phyloP scores from a whole-genome alignment of 257 asterid species.

The Solanum microdontum region DNA sequence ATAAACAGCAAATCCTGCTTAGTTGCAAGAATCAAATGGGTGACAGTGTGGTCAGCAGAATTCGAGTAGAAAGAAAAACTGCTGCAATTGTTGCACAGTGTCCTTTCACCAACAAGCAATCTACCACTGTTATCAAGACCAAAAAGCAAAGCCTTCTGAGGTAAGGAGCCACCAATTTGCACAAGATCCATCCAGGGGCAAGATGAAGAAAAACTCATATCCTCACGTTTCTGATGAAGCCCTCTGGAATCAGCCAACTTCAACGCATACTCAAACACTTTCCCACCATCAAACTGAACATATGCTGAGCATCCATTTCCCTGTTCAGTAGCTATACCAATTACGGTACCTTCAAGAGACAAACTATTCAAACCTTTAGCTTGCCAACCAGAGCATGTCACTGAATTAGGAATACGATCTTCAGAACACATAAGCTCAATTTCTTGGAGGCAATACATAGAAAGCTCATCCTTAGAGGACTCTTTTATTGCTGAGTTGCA shows the following conservation, averaged over 20 bases:
- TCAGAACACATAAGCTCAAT: constrained; percentile 62
- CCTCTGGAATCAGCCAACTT: constrained; percentile 34
- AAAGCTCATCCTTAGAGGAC: constrained; percentile 19
- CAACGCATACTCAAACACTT: constrained; percentile 49
- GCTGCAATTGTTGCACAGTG: constrained; percentile 74
- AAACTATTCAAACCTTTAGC: constrained; percentile 30
- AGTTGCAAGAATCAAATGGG: constrained; percentile 72
- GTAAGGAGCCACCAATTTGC: constrained; percentile 26
- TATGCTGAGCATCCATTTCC: constrained; percentile 39
- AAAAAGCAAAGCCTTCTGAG: constrained; percentile 46
- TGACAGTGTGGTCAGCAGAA: constrained; percentile 46
- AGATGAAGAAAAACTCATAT: constrained; percentile 52
- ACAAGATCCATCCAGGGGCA: constrained; percentile 75
- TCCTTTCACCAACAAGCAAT: constrained; percentile 48
- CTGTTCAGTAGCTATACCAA: constrained; percentile 46
- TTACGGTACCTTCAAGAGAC: constrained; percentile 46
- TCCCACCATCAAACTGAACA: constrained; percentile 80
- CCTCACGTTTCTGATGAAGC: constrained; percentile 45
- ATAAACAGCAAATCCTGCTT: constrained; percentile 79
- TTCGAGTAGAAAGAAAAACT: constrained; percentile 79
- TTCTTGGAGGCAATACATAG: constrained; percentile 55
- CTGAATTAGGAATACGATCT: constrained; percentile 50
- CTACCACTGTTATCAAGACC: constrained; percentile 81
- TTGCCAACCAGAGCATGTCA: constrained; percentile 84
- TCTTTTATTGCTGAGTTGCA: constrained; percentile 7